These are phyloP conservation scores for Gaertneriomyces sp. DNA, from an alignment of 192 early-diverging fungal species.

Conservation along the genomic window DNA sequence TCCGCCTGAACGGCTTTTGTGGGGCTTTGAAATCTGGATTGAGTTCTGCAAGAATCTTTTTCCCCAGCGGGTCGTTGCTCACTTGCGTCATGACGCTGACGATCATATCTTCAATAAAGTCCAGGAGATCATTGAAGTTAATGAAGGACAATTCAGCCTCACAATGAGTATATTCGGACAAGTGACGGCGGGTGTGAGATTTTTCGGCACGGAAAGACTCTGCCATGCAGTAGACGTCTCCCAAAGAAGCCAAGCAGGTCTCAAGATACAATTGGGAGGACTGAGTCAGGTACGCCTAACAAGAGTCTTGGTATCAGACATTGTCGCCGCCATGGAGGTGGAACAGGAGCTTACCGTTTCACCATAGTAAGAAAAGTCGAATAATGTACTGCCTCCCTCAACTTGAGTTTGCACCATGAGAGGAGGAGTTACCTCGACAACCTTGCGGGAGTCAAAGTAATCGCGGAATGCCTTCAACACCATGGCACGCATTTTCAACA, in stretches of 20 bases:
- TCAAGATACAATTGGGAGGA: conserved; percentile 97
- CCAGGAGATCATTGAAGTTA: conserved; percentile 82
- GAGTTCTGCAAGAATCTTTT: conserved; percentile 74
- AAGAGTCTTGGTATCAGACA: neutral
- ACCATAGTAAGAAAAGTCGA: conserved; percentile 92
- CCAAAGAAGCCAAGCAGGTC: conserved; percentile 86
- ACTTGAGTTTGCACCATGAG: conserved; percentile 98
- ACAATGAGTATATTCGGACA: conserved; percentile 86
- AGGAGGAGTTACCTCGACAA: conserved; percentile 89
- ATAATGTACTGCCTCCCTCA: conserved; percentile 93
- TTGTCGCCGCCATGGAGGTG: neutral
- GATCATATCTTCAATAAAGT: conserved; percentile 78
- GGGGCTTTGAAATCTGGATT: conserved; percentile 84
- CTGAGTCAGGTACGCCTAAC: conserved; percentile 88
- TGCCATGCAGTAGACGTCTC: conserved; percentile 89
- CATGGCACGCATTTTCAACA: conserved; percentile 76
- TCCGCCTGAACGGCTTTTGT: conserved; percentile 82
- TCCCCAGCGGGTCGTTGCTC: conserved; percentile 65
- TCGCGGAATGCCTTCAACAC: conserved; percentile 93
- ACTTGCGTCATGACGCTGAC: conserved; percentile 64
- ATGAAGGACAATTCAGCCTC: conserved; percentile 96
- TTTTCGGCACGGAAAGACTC: conserved; percentile 97
- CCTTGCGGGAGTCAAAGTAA: conserved; percentile 74
- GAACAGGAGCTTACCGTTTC: conserved; percentile 53
- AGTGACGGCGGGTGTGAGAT: conserved; percentile 89